Conservation (phyloP, 108 stramenopile species). For the Hondaea fermentalgiana region DNA sequence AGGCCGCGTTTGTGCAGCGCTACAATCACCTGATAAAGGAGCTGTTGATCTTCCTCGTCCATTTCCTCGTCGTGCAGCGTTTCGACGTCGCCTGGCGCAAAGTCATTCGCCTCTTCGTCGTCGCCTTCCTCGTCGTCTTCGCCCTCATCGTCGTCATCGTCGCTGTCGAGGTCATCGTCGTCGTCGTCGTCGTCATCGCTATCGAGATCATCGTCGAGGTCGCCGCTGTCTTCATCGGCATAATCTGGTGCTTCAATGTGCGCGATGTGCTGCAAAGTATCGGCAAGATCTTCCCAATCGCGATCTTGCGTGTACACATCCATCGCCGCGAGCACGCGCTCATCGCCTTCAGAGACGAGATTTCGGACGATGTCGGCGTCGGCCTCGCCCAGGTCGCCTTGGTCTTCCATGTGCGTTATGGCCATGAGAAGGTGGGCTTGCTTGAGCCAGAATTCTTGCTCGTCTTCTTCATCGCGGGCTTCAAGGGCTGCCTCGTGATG, state of each 20-base stretch:
- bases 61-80: neutral
- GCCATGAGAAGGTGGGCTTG: neutral
- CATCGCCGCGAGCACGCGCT: neutral
- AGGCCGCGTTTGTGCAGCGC: neutral
- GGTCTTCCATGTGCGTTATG: neutral
- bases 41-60: neutral
- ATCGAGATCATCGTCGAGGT: neutral
- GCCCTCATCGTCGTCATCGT: neutral
- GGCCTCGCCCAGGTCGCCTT: neutral
- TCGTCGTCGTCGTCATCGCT: neutral
- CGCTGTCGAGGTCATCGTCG: neutral
- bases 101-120: neutral
- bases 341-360: constrained; percentile 3
- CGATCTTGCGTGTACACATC: neutral
- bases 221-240: neutral
- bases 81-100: neutral
- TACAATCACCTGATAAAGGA: neutral
- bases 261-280: neutral
- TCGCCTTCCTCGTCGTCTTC: neutral
- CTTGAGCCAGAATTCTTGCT: neutral
- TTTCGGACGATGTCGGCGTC: neutral
- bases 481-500: neutral
- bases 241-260: neutral
- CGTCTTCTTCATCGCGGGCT: neutral
- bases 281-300: neutral